phyloP scores from a whole-genome alignment of 768 basidiomycete genomes.

The Lyophyllum shimeji region DNA sequence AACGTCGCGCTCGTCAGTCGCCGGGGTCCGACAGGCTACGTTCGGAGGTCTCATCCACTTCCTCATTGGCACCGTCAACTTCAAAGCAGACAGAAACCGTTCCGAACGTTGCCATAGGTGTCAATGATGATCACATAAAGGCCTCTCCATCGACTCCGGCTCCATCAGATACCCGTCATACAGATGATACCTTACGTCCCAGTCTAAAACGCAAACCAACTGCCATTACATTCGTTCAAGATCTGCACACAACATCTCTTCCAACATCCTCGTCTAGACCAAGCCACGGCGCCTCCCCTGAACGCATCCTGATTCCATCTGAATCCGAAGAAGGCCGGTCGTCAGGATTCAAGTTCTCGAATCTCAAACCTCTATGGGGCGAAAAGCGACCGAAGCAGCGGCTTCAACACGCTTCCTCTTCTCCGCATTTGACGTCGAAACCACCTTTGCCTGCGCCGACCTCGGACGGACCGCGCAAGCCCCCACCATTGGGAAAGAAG shows the following conservation, averaged over 20 bases:
- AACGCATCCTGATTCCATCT: slow-evolving; percentile 13
- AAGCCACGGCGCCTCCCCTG: slow-evolving; percentile 2
- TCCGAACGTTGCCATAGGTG: not conserved
- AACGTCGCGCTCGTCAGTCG: not conserved
- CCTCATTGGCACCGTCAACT: slow-evolving; percentile 1
- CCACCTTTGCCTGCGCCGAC: slow-evolving; percentile 1
- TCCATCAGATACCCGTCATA: not conserved
- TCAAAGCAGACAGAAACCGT: not conserved
- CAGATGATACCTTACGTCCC: not conserved
- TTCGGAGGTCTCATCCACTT: not conserved
- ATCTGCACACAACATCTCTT: slow-evolving; percentile 6
- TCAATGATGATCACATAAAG: not conserved
- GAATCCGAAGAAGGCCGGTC: slow-evolving; percentile 10
- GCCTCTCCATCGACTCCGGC: not conserved
- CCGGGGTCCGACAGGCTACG: not conserved
- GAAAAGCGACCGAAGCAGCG: slow-evolving; percentile 20
- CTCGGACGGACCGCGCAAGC: slow-evolving; percentile 5
- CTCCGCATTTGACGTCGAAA: slow-evolving; percentile 14
- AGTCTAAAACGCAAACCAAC: slow-evolving; percentile 11
- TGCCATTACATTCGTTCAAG: slow-evolving; percentile 7
- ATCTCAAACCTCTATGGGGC: slow-evolving; percentile 25
- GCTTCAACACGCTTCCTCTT: slow-evolving; percentile 23
- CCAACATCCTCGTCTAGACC: not conserved
- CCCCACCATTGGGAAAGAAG: slow-evolving; percentile 12
- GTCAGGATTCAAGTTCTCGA: slow-evolving; percentile 22